A percentile compares a stretch with the other conserved stretches of the same genome.
Evolutionary conservation across 2,329 filamentous ascomycete species (phyloP).

Genomic region (Blumeria graminis): DNA sequence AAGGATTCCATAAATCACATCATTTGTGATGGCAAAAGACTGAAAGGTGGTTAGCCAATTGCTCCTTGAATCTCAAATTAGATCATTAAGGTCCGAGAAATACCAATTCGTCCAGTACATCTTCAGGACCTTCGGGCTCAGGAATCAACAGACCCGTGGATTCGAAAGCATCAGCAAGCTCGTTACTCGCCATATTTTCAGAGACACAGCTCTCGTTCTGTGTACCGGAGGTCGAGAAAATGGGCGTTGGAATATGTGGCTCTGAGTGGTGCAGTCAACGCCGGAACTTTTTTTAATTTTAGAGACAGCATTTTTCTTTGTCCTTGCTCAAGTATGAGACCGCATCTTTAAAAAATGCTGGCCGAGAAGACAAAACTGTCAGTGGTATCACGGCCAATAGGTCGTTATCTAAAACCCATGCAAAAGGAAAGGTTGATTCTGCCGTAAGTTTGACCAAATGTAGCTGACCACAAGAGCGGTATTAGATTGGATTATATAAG

Average conservation of each 20-base stretch:
- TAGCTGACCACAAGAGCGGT: too few relatives aligned
- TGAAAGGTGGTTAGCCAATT: constrained; percentile 13
- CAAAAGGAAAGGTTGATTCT: too few relatives aligned
- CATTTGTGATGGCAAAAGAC: constrained; percentile 45
- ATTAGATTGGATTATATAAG: too few relatives aligned
- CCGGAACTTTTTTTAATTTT: not conserved
- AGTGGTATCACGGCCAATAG: too few relatives aligned
- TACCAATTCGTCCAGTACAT: constrained; percentile 31
- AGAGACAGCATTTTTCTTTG: not conserved
- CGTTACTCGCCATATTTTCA: not conserved
- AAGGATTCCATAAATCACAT: constrained; percentile 52
- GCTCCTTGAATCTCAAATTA: not conserved
- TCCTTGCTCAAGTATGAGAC: not conserved
- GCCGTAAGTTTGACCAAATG: too few relatives aligned
- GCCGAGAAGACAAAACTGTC: too few relatives aligned
- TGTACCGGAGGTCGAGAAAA: not conserved
- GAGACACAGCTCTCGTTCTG: too few relatives aligned
- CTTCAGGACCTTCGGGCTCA: constrained; percentile 18
- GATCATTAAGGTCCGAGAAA: constrained; percentile 9
- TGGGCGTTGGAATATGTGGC: not conserved
- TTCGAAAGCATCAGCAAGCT: constrained; percentile 10
- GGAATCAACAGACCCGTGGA: constrained; percentile 25
- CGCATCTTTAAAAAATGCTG: not conserved
- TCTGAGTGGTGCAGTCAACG: not conserved
- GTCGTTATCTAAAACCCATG: too few relatives aligned